A percentile compares a stretch with the other conserved stretches of the same genome.
These are phyloP conservation scores for Botrytis porri DNA, from an alignment of 2,329 filamentous ascomycete genomes.

Conservation along the genomic window DNA sequence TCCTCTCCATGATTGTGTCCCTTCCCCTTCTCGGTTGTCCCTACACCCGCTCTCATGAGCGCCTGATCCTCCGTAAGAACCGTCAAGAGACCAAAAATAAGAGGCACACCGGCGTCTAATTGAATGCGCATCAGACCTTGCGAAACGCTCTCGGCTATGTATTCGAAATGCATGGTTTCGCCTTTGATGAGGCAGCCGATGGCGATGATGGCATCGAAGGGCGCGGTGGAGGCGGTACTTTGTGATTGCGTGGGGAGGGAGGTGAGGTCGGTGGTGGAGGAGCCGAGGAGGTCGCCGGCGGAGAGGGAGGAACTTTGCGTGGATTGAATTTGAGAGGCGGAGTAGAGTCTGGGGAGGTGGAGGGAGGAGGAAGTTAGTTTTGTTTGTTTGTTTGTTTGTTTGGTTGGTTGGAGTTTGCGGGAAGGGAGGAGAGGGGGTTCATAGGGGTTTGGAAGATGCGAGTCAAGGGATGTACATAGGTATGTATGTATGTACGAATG, in stretches of 20 bases:
- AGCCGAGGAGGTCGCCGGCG: slow-evolving; percentile 73
- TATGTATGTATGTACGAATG: neutral
- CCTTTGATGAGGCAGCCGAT: slow-evolving; percentile 97
- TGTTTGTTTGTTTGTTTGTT: neutral
- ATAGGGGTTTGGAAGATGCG: neutral
- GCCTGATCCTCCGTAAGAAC: slow-evolving; percentile 87
- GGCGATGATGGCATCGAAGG: slow-evolving; percentile 92
- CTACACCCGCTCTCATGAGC: slow-evolving; percentile 74
- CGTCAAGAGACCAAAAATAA: slow-evolving; percentile 90
- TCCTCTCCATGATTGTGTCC: slow-evolving; percentile 97
- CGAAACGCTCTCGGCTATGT: slow-evolving; percentile 87
- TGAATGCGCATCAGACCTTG: slow-evolving; percentile 94
- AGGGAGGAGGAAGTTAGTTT: neutral
- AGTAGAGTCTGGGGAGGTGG: slow-evolving; percentile 61
- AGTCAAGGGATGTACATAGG: slow-evolving; percentile 41
- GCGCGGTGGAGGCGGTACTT: slow-evolving; percentile 47
- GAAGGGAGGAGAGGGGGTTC: neutral
- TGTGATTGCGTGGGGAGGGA: slow-evolving; percentile 43
- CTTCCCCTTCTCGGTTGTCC: slow-evolving; percentile 49
- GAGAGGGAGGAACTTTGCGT: slow-evolving; percentile 57
- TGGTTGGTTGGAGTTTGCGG: neutral
- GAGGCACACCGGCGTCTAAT: slow-evolving; percentile 81
- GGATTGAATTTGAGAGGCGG: slow-evolving; percentile 82
- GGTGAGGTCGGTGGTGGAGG: slow-evolving; percentile 64
- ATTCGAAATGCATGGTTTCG: slow-evolving; percentile 99